Conservation (phyloP, 1,139 yeast genomes). For the Yamadazyma pseudoaaseri region DNA sequence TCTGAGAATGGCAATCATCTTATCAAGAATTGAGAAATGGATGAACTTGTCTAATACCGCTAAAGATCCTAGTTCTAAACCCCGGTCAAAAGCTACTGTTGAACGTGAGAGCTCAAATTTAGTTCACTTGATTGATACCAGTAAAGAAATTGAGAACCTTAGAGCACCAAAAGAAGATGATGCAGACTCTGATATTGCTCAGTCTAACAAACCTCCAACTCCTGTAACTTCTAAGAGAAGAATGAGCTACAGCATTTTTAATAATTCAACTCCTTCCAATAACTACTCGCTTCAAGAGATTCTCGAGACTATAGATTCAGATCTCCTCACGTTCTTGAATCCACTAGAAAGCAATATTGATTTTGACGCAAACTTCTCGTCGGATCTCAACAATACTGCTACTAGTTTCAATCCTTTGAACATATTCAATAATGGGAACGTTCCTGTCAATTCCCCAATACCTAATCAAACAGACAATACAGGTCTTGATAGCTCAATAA, state of each 20-base stretch:
- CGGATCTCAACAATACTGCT: slow-evolving; percentile 3
- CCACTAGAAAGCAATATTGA: slow-evolving; percentile 26
- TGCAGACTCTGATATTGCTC: background rate
- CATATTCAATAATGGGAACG: slow-evolving; percentile 3
- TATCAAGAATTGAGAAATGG: slow-evolving; percentile 47
- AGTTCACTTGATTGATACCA: slow-evolving; percentile 42
- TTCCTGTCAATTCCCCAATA: no score
- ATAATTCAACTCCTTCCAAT: slow-evolving; percentile 9
- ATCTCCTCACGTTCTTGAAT: slow-evolving; percentile 26
- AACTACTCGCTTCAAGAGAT: slow-evolving; percentile 25
- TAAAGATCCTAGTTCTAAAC: slow-evolving; percentile 4
- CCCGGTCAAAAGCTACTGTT: slow-evolving; percentile 4
- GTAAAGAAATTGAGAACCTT: slow-evolving; percentile 47
- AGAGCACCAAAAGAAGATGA: slow-evolving; percentile 28
- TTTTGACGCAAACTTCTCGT: slow-evolving; percentile 12
- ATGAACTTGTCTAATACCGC: slow-evolving; percentile 37
- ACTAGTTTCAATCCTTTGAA: slow-evolving; percentile 4
- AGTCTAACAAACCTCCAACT: slow-evolving; percentile 1
- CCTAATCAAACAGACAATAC: background rate
- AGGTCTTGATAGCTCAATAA: background rate
- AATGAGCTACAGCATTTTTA: background rate
- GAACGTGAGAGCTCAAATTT: slow-evolving; percentile 20
- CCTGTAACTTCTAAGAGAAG: slow-evolving; percentile 2
- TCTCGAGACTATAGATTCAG: slow-evolving; percentile 33
- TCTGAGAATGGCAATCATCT: slow-evolving; percentile 40